phyloP scores from a whole-genome alignment of 345 rosid genomes.

The Punica granatum region DNA sequence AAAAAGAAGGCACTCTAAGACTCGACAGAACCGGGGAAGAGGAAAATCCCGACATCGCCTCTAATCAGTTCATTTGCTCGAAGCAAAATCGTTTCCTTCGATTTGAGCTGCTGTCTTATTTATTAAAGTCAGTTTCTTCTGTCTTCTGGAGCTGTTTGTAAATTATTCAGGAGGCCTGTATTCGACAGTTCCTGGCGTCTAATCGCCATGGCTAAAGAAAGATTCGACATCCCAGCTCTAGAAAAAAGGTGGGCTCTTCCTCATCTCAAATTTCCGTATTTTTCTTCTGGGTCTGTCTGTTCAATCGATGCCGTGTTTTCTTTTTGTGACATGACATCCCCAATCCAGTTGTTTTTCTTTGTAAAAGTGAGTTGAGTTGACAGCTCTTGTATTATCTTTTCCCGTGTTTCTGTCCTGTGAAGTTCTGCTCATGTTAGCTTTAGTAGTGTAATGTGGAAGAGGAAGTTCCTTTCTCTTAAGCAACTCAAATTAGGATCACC shows the following conservation, averaged over 20 bases:
- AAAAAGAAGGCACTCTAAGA: background rate
- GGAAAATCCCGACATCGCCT: background rate
- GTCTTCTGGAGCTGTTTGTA: background rate
- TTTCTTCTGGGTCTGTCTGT: background rate
- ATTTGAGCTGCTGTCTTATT: background rate
- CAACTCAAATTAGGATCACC: background rate
- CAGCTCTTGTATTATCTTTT: background rate
- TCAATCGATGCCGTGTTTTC: background rate
- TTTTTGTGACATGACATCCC: background rate
- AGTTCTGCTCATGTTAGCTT: background rate
- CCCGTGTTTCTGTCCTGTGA: background rate
- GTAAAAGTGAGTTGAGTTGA: background rate
- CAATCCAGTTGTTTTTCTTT: background rate
- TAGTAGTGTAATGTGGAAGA: background rate
- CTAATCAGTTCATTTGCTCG: background rate
- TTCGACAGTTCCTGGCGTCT: background rate
- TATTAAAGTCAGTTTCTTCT: background rate
- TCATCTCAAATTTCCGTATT: background rate
- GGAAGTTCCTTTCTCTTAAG: background rate
- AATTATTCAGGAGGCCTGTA: background rate
- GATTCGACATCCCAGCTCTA: constrained; percentile 6
- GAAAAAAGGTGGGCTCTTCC: constrained; percentile 5
- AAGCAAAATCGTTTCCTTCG: background rate
- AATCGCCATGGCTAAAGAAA: constrained; percentile 5
- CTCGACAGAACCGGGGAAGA: background rate